Percentiles rank a stretch among this genome's conserved stretches.
Conservation (phyloP, 1,284 basidiomycete species). For the Coniferiporia weirii region DNA sequence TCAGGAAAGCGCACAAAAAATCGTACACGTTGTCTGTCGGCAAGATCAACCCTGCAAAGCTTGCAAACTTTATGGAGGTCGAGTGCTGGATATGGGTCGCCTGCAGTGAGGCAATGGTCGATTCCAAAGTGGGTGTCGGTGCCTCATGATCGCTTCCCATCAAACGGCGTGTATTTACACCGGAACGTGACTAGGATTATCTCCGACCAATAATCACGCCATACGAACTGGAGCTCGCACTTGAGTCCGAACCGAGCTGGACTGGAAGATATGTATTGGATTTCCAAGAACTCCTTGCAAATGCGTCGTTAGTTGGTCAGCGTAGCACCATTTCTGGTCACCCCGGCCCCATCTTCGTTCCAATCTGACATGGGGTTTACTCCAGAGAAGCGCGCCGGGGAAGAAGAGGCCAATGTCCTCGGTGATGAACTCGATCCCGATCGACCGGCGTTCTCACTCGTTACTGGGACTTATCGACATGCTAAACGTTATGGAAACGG, state of each 20-base stretch:
- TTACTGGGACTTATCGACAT: slow-evolving; percentile 84
- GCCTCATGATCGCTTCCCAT: slow-evolving; percentile 1
- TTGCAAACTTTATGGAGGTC: slow-evolving; percentile 95
- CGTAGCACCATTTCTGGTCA: neutral
- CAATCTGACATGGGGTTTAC: neutral
- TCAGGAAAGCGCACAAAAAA: slow-evolving; percentile 72
- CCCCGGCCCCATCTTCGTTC: neutral
- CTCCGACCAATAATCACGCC: slow-evolving; percentile 90
- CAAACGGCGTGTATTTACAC: neutral
- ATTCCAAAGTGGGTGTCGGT: slow-evolving; percentile 56
- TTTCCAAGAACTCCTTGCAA: slow-evolving; percentile 65
- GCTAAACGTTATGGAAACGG: slow-evolving; percentile 56
- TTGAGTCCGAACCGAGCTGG: slow-evolving; percentile 68
- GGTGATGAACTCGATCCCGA: slow-evolving; percentile 45
- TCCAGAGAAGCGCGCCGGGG: slow-evolving; percentile 15
- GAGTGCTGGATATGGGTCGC: slow-evolving; percentile 95
- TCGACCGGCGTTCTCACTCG: slow-evolving; percentile 77
- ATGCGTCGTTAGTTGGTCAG: slow-evolving; percentile 21
- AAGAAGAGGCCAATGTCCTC: slow-evolving; percentile 23
- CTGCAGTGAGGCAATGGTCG: slow-evolving; percentile 88
- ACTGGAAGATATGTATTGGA: slow-evolving; percentile 79
- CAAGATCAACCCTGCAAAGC: slow-evolving; percentile 91
- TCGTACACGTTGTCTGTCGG: slow-evolving; percentile 95
- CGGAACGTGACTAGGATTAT: slow-evolving; percentile 60
- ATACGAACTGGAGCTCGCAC: slow-evolving; percentile 84